Conservation (phyloP, 2,329 filamentous ascomycete species). For the Sporothrix schenckii region DNA sequence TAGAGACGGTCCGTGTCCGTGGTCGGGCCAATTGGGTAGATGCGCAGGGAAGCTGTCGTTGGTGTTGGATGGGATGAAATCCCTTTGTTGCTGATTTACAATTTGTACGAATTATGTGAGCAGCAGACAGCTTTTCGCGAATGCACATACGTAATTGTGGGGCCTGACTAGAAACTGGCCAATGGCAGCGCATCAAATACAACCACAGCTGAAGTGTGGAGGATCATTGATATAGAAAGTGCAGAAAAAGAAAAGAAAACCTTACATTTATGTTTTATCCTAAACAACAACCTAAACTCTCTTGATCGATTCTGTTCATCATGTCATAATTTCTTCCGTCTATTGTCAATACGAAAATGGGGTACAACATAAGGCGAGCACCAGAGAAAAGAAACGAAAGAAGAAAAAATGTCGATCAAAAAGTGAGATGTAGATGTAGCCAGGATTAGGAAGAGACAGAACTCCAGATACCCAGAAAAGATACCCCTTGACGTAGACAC, state of each 20-base stretch:
- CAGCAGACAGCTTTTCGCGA: not conserved
- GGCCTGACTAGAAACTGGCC: not conserved
- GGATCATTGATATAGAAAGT: no score
- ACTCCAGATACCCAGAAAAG: conserved; percentile 19
- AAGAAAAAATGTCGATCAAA: no score
- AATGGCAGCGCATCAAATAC: conserved; percentile 4
- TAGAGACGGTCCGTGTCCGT: no score
- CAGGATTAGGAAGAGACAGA: not conserved
- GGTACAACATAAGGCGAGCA: no score
- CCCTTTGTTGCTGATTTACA: not conserved
- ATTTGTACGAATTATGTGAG: not conserved
- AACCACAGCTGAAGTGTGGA: not conserved
- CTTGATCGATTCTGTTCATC: no score
- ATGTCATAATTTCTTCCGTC: no score
- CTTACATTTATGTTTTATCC: no score
- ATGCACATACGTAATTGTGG: conserved; percentile 7
- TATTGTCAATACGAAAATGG: no score
- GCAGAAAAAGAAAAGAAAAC: no score
- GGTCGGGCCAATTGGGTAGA: not conserved
- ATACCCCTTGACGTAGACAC: conserved; percentile 6
- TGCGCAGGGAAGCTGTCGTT: not conserved
- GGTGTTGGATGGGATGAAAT: not conserved
- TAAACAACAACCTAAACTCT: no score
- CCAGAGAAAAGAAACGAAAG: no score
- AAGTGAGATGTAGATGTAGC: not conserved